Evolutionary conservation across 2,329 filamentous ascomycete species (phyloP).

Genomic region (Colletotrichum paranaense): DNA sequence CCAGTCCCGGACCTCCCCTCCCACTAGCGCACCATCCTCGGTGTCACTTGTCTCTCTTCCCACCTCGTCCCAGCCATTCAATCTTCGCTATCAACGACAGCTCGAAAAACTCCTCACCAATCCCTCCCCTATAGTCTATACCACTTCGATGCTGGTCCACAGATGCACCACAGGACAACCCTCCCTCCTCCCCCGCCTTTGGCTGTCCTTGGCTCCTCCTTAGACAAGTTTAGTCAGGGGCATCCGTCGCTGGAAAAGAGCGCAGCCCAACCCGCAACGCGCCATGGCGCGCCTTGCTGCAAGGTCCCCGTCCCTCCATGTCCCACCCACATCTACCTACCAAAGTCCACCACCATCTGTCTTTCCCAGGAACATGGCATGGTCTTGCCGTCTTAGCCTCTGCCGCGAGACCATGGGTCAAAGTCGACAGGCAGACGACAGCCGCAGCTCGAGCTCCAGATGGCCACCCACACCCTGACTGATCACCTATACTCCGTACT

Average conservation of each 20-base stretch:
- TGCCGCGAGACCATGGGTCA: constrained; percentile 6
- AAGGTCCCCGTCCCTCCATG: constrained; percentile 34
- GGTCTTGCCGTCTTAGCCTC: constrained; percentile 18
- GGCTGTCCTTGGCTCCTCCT: constrained; percentile 31
- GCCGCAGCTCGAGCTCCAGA: constrained; percentile 12
- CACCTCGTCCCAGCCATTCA: constrained; percentile 34
- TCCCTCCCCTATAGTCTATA: constrained; percentile 26
- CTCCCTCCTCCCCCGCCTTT: constrained; percentile 28
- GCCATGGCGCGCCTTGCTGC: constrained; percentile 20
- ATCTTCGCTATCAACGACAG: constrained; percentile 24
- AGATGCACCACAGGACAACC: constrained; percentile 9
- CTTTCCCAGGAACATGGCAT: constrained; percentile 9
- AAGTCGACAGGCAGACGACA: constrained; percentile 7
- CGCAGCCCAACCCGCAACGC: constrained; percentile 25
- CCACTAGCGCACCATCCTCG: constrained; percentile 22
- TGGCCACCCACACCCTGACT: neutral
- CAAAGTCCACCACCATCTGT: neutral
- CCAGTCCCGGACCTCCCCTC: constrained; percentile 31
- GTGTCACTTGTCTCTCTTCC: constrained; percentile 34
- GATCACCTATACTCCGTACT: neutral
- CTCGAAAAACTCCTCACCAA: constrained; percentile 33
- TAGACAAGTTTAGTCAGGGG: constrained; percentile 35
- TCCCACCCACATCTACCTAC: neutral
- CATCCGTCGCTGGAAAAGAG: constrained; percentile 20
- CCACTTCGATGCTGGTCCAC: constrained; percentile 18